A percentile compares a stretch with the other conserved stretches of the same genome.
These are phyloP conservation scores for Leishmania arabica DNA, from an alignment of 208 protist species.

Conservation along the genomic window DNA sequence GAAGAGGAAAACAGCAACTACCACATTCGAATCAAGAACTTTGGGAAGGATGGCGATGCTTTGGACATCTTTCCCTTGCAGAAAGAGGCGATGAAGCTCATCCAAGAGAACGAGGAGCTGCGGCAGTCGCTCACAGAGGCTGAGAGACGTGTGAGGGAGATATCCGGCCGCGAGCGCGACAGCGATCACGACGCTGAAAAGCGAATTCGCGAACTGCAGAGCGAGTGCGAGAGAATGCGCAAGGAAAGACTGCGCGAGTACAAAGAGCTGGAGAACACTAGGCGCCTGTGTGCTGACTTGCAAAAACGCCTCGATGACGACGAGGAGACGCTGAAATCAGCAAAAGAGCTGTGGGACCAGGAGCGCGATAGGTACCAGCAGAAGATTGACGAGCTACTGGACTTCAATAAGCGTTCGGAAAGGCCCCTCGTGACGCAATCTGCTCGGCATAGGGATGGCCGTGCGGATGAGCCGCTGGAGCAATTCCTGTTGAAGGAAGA, in stretches of 20 bases:
- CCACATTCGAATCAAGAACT: constrained; percentile 39
- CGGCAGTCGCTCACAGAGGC: constrained; percentile 23
- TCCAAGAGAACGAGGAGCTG: constrained; percentile 60
- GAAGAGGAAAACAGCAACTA: constrained; percentile 83
- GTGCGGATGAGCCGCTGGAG: constrained; percentile 38
- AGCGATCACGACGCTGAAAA: constrained; percentile 13
- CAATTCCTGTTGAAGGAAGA: constrained; percentile 72
- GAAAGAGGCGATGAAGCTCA: constrained; percentile 56
- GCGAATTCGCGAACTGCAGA: constrained; percentile 21
- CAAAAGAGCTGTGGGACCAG: constrained; percentile 52
- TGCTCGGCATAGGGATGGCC: background rate
- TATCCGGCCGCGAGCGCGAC: background rate
- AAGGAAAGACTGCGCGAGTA: constrained; percentile 35
- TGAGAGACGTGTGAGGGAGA: constrained; percentile 12
- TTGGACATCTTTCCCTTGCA: constrained; percentile 12
- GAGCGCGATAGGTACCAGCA: constrained; percentile 59
- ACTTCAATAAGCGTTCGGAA: constrained; percentile 24
- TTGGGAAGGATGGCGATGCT: constrained; percentile 18
- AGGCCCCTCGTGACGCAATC: background rate
- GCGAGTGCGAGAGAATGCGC: constrained; percentile 31
- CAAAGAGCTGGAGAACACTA: constrained; percentile 44
- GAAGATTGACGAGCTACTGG: constrained; percentile 52
- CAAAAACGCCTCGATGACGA: constrained; percentile 40
- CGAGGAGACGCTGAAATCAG: constrained; percentile 36
- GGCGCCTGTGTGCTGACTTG: constrained; percentile 42